phyloP scores from a whole-genome alignment of 164 flowering plant genomes.

The Annona cherimola region DNA sequence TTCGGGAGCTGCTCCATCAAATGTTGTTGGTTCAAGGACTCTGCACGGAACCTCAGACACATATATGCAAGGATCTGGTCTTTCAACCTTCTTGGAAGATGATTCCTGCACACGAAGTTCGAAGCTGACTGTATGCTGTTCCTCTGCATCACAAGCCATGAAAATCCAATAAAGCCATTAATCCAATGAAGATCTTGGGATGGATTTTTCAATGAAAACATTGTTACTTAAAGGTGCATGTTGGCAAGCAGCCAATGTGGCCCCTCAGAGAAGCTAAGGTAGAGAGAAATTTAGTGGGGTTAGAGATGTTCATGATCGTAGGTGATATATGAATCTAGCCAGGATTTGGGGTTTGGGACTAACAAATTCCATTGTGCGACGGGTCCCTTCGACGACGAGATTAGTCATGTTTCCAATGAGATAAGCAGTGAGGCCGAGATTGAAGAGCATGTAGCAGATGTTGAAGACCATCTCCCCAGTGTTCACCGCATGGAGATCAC shows the following conservation, averaged over 20 bases:
- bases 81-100: constrained; percentile 62
- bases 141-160: constrained; percentile 42
- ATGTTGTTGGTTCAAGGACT: constrained; percentile 80
- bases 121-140: constrained; percentile 88
- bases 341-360: constrained; percentile 18
- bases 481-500: constrained; percentile 90
- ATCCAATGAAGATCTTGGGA: not conserved
- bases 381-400: constrained; percentile 90
- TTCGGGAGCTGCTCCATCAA: constrained; percentile 83
- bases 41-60: constrained; percentile 87
- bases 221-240: not conserved
- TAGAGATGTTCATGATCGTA: not conserved
- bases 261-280: not conserved
- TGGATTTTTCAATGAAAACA: too few species aligned
- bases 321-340: too few species aligned
- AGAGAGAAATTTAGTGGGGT: not conserved
- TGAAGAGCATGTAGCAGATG: constrained; percentile 86
- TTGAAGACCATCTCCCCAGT: constrained; percentile 80
- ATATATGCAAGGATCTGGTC: constrained; percentile 84
- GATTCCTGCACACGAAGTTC: constrained; percentile 67
- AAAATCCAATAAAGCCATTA: not conserved
- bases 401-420: constrained; percentile 97
- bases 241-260: not conserved
- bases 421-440: constrained; percentile 88
- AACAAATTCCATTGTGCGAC: constrained; percentile 94